Conservation (phyloP, 2,329 filamentous ascomycete genomes). For the Ceratocystis colombiana region DNA sequence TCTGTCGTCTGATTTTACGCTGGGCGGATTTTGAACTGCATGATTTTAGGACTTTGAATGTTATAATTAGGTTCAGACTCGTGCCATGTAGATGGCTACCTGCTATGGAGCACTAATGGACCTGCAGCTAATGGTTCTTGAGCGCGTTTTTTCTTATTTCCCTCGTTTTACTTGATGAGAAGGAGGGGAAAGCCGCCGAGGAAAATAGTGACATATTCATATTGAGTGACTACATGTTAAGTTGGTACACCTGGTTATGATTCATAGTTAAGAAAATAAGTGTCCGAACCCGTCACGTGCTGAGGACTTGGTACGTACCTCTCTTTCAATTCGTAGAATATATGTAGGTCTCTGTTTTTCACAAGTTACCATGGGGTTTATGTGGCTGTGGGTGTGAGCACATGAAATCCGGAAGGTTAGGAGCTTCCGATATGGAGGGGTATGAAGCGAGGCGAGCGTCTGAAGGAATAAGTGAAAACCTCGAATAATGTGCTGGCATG, state of each 20-base stretch:
- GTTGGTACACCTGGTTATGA: background rate
- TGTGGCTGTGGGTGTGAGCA: background rate
- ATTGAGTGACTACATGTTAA: background rate
- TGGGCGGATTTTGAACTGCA: background rate
- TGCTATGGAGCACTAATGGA: too few species aligned
- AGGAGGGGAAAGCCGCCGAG: background rate
- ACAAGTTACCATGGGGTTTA: background rate
- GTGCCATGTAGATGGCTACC: background rate
- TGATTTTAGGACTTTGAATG: slow-evolving; percentile 5
- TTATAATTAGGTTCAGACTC: background rate
- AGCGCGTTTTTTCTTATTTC: background rate
- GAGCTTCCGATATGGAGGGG: background rate
- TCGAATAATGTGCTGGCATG: background rate
- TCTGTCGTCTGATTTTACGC: slow-evolving; percentile 15
- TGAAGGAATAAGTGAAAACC: background rate
- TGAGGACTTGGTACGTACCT: too few species aligned
- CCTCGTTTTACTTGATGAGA: background rate
- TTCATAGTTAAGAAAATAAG: background rate
- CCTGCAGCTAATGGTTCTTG: background rate
- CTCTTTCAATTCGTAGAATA: too few species aligned
- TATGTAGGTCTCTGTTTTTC: too few species aligned
- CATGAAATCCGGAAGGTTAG: background rate
- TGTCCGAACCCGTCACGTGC: background rate
- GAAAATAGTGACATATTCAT: background rate
- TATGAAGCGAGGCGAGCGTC: slow-evolving; percentile 5